phyloP scores from a whole-genome alignment of 495 filamentous ascomycete genomes.

The Aspergillus funiculosus region DNA sequence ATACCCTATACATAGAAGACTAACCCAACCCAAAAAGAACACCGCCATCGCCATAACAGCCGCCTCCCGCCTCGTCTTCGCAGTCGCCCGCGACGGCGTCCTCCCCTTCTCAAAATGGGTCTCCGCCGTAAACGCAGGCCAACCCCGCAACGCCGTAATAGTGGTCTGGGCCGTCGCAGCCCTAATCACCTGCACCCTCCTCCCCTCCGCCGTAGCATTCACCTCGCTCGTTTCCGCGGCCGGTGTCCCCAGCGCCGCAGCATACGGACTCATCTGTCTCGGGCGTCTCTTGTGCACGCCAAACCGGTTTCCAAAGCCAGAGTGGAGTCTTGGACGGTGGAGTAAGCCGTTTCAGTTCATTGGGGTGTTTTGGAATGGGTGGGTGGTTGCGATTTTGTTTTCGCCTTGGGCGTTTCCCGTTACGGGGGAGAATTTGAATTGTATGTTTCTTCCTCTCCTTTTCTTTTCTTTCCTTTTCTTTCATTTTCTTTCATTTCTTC shows the following conservation, averaged over 20 bases:
- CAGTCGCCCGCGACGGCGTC: slow-evolving; percentile 51
- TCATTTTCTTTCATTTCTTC: background rate
- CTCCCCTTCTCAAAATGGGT: slow-evolving; percentile 53
- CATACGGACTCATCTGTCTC: slow-evolving; percentile 51
- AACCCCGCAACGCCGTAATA: slow-evolving; percentile 50
- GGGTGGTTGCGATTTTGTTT: slow-evolving; percentile 46
- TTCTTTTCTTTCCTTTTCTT: background rate
- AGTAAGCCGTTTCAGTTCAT: slow-evolving; percentile 47
- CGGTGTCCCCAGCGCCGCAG: slow-evolving; percentile 47
- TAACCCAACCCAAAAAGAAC: slow-evolving; percentile 31
- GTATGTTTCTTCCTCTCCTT: slow-evolving; percentile 22
- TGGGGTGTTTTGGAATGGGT: slow-evolving; percentile 46
- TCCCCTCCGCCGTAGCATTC: slow-evolving; percentile 50
- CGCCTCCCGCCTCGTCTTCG: slow-evolving; percentile 52
- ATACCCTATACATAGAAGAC: background rate
- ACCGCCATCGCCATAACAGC: slow-evolving; percentile 51
- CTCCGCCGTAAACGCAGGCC: slow-evolving; percentile 43
- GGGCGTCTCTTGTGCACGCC: slow-evolving; percentile 46
- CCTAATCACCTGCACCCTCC: slow-evolving; percentile 47
- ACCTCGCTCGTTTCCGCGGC: slow-evolving; percentile 49
- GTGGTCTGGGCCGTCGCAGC: slow-evolving; percentile 48
- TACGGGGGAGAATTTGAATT: slow-evolving; percentile 41
- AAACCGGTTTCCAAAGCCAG: slow-evolving; percentile 40
- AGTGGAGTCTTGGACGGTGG: slow-evolving; percentile 40
- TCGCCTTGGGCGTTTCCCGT: slow-evolving; percentile 45